Percentiles rank a stretch among this genome's conserved stretches.
These are phyloP conservation scores for Phytophthora chlamydospora DNA, from an alignment of 352 stramenopile species.

Conservation along the genomic window DNA sequence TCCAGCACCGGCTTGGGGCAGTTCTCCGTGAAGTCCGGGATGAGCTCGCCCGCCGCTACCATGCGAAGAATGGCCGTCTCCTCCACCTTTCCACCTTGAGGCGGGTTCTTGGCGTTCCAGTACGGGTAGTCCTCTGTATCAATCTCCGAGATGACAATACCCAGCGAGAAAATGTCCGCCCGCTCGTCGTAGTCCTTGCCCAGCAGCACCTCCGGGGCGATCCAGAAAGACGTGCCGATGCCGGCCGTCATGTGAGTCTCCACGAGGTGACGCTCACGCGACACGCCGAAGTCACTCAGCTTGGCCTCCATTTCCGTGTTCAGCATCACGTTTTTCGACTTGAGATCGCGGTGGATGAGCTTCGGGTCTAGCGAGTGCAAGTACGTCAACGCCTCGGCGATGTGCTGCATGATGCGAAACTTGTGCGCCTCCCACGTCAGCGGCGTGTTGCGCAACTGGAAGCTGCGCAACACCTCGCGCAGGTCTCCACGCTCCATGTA, in stretches of 20 bases:
- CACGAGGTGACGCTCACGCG: conserved; percentile 56
- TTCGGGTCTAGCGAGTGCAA: conserved; percentile 71
- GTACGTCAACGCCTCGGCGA: conserved; percentile 67
- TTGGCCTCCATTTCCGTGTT: conserved; percentile 70
- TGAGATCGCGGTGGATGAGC: conserved; percentile 79
- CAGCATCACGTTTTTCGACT: conserved; percentile 79
- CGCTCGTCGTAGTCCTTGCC: conserved; percentile 63
- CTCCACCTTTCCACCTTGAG: conserved; percentile 49
- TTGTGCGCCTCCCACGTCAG: conserved; percentile 64
- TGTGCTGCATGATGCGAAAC: conserved; percentile 55
- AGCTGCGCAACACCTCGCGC: conserved; percentile 58
- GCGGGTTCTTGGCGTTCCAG: conserved; percentile 61
- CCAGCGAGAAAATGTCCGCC: conserved; percentile 63
- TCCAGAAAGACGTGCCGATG: conserved; percentile 78
- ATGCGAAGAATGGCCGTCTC: conserved; percentile 67
- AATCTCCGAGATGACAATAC: conserved; percentile 60
- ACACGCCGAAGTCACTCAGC: conserved; percentile 83
- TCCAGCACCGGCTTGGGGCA: conserved; percentile 54
- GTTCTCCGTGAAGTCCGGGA: conserved; percentile 56
- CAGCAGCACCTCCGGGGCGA: conserved; percentile 67
- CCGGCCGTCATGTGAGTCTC: conserved; percentile 75
- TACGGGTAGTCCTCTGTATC: conserved; percentile 70
- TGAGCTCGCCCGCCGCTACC: conserved; percentile 62
- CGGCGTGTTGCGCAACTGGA: conserved; percentile 47
- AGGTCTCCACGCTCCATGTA: conserved; percentile 79